Evolutionary conservation across 768 basidiomycete genomes (phyloP).

Genomic region (Leccinum fibrillosum): DNA sequence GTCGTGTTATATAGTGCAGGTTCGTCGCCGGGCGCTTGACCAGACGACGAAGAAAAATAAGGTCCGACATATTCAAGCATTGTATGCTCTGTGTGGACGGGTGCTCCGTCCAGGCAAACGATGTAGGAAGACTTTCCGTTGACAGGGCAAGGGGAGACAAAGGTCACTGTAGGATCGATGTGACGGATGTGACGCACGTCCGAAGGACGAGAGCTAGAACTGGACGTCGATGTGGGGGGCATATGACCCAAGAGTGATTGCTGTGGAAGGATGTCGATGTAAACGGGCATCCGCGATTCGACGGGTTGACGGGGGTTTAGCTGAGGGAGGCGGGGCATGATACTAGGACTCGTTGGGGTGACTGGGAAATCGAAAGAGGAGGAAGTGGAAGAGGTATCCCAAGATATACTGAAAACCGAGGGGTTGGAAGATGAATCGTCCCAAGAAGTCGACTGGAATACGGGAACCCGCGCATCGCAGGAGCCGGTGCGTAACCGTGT

Average conservation of each 20-base stretch:
- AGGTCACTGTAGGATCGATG: constrained; percentile 69
- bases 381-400: constrained; percentile 17
- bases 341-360: constrained; percentile 8
- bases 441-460: constrained; percentile 12
- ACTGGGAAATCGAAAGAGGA: constrained; percentile 19
- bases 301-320: constrained; percentile 21
- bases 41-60: constrained; percentile 29
- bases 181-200: constrained; percentile 47
- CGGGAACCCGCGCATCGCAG: constrained; percentile 17
- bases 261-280: constrained; percentile 32
- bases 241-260: constrained; percentile 2
- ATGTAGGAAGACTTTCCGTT: constrained; percentile 54
- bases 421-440: constrained; percentile 13
- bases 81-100: constrained; percentile 52
- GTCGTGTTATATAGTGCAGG: constrained; percentile 54
- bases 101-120: constrained; percentile 46
- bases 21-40: constrained; percentile 24
- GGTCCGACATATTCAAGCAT: constrained; percentile 32
- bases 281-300: constrained; percentile 30
- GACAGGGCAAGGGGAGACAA: constrained; percentile 47
- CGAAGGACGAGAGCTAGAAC: neutral
- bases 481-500: constrained; percentile 22
- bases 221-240: neutral
- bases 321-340: constrained; percentile 22
- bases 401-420: constrained; percentile 27